A percentile compares a stretch with the other conserved stretches of the same genome.
phyloP scores from a whole-genome alignment of 805 yeast genomes.

The Wickerhamiella galacta region DNA sequence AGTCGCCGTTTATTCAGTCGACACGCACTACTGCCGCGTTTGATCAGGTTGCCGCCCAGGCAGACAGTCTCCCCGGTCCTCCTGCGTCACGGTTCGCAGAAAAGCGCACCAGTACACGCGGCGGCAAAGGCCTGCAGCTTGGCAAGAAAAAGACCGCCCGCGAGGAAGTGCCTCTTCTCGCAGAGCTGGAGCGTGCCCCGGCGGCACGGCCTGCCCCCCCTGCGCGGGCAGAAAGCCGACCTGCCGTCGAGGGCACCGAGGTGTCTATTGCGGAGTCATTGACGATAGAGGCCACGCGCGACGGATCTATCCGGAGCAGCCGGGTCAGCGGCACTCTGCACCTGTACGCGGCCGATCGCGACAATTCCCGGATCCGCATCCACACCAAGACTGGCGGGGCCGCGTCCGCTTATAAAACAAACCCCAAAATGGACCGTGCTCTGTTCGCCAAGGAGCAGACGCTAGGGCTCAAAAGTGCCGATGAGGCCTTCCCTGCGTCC shows the following conservation, averaged over 20 bases:
- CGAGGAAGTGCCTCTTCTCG: slow-evolving; percentile 17
- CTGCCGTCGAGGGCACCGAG: slow-evolving; percentile 28
- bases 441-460: slow-evolving; percentile 39
- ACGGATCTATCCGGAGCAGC: slow-evolving; percentile 41
- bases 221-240: slow-evolving; percentile 3
- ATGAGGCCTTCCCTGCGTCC: slow-evolving; percentile 76
- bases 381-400: slow-evolving; percentile 34
- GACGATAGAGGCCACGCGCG: slow-evolving; percentile 63
- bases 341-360: slow-evolving; percentile 67
- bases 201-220: slow-evolving; percentile 19
- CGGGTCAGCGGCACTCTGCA: slow-evolving; percentile 87
- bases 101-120: not conserved
- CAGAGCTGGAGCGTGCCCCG: slow-evolving; percentile 23
- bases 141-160: slow-evolving; percentile 30
- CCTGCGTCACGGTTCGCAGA: not conserved
- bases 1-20: slow-evolving; percentile 5
- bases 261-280: slow-evolving; percentile 62
- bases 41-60: not conserved
- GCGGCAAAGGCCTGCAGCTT: slow-evolving; percentile 60
- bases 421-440: slow-evolving; percentile 83
- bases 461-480: slow-evolving; percentile 60
- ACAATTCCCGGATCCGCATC: slow-evolving; percentile 49
- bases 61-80: too few species aligned
- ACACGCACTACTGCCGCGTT: not conserved
- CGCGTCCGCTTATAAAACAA: slow-evolving; percentile 70